Evolutionary conservation across 1,139 yeast genomes (phyloP).

Genomic region (Scheffersomyces parashehatae): DNA sequence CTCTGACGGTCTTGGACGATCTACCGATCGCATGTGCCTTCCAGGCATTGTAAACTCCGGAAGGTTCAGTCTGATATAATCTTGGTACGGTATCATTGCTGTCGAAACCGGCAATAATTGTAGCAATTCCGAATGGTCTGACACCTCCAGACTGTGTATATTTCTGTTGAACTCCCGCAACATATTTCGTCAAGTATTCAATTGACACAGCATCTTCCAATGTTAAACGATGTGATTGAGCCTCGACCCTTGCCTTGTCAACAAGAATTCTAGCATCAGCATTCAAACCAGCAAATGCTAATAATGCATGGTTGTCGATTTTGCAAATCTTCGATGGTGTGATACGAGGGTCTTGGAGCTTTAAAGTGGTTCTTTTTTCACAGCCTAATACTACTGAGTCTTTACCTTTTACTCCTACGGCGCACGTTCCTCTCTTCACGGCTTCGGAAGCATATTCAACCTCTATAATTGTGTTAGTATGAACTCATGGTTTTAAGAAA

Average conservation of each 20-base stretch:
- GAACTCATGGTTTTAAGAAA: too few species aligned
- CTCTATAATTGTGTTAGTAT: constrained; percentile 48
- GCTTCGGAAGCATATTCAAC: constrained; percentile 98
- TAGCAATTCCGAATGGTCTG: constrained; percentile 92
- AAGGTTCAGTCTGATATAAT: constrained; percentile 93
- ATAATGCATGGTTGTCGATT: constrained; percentile 84
- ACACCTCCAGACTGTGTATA: constrained; percentile 99
- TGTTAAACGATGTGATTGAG: constrained; percentile 92
- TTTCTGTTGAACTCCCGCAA: constrained; percentile 96
- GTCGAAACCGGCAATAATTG: constrained; percentile 94
- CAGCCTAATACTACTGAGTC: constrained; percentile 91
- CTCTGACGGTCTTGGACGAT: constrained; percentile 92
- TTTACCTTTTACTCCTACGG: constrained; percentile 93
- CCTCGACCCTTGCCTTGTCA: constrained; percentile 95
- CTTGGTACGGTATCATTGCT: constrained; percentile 78
- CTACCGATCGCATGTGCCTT: constrained; percentile 98
- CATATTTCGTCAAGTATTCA: constrained; percentile 89
- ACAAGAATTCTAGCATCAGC: constrained; percentile 96
- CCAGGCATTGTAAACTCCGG: constrained; percentile 99
- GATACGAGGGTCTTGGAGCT: constrained; percentile 93
- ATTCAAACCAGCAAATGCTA: constrained; percentile 96
- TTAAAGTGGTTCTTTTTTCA: constrained; percentile 92
- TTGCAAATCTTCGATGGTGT: constrained; percentile 94
- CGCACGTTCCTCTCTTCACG: constrained; percentile 96
- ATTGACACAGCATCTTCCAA: constrained; percentile 92